phyloP scores from a whole-genome alignment of 805 yeast genomes.

The Diddensiella transvaalensis region DNA sequence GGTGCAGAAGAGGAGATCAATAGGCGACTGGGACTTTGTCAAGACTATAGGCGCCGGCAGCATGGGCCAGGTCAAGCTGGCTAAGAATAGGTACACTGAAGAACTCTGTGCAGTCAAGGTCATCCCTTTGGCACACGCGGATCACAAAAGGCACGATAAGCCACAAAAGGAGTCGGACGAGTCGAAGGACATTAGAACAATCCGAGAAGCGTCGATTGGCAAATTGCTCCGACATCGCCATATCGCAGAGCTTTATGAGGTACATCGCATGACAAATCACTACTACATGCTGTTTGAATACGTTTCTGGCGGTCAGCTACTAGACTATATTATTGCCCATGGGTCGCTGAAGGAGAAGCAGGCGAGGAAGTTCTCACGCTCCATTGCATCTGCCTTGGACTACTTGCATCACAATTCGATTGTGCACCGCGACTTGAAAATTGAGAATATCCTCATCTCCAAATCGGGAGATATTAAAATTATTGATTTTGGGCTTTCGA shows the following conservation, averaged over 20 bases:
- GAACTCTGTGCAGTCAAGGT: slow-evolving; percentile 85
- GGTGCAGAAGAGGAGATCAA: slow-evolving; percentile 60
- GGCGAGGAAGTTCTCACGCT: slow-evolving; percentile 92
- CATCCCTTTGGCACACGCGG: slow-evolving; percentile 82
- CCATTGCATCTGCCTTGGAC: slow-evolving; percentile 88
- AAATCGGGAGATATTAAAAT: slow-evolving; percentile 91
- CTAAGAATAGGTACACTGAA: slow-evolving; percentile 71
- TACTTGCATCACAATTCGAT: slow-evolving; percentile 92
- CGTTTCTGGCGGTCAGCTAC: slow-evolving; percentile 95
- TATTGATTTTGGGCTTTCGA: slow-evolving; percentile 94
- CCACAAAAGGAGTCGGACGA: slow-evolving; percentile 48
- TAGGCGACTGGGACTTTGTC: slow-evolving; percentile 95
- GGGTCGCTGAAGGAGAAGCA: slow-evolving; percentile 91
- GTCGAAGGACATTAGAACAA: slow-evolving; percentile 85
- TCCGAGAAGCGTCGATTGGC: slow-evolving; percentile 94
- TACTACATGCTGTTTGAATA: slow-evolving; percentile 96
- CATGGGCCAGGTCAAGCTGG: slow-evolving; percentile 97
- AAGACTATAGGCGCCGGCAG: slow-evolving; percentile 98
- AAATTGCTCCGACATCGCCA: slow-evolving; percentile 86
- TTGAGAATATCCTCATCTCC: slow-evolving; percentile 92
- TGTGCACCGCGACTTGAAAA: slow-evolving; percentile 94
- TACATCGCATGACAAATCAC: slow-evolving; percentile 94
- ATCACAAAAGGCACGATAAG: slow-evolving; percentile 59
- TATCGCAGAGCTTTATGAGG: slow-evolving; percentile 87
- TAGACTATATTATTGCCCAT: slow-evolving; percentile 94